A percentile compares a stretch with the other conserved stretches of the same genome.
Evolutionary conservation across 164 flowering plant genomes (phyloP).

Genomic region (Sedum album): DNA sequence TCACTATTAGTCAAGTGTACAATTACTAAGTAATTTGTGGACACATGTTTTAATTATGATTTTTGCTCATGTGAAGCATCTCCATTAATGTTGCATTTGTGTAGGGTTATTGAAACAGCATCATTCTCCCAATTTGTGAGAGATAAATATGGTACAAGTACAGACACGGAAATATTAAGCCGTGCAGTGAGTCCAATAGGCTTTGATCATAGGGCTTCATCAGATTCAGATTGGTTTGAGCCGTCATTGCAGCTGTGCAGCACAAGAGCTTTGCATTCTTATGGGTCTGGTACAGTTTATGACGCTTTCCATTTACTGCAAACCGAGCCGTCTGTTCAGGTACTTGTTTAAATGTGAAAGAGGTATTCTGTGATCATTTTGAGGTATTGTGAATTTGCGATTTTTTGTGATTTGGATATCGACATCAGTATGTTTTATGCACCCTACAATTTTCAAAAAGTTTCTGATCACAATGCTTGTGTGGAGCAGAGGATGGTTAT

Average conservation of each 20-base stretch:
- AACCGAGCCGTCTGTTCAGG: conserved; percentile 6
- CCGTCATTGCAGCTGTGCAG: not conserved
- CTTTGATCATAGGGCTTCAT: not conserved
- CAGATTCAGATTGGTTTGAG: conserved; percentile 4
- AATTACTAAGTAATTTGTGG: no score
- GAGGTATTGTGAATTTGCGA: no score
- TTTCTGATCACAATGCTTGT: no score
- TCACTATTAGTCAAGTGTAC: no score
- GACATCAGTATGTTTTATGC: no score
- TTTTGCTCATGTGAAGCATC: not conserved
- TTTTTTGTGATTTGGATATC: no score
- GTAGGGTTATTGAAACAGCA: conserved; percentile 1
- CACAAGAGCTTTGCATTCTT: not conserved
- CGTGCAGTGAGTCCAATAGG: not conserved
- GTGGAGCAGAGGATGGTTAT: conserved; percentile 3
- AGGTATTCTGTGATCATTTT: no score
- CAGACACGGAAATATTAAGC: not conserved
- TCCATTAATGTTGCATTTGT: not conserved
- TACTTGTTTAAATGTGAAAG: not conserved
- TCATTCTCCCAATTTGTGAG: conserved; percentile 3
- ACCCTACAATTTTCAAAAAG: no score
- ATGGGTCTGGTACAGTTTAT: conserved; percentile 1
- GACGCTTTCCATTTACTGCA: conserved; percentile 5
- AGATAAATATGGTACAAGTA: conserved; percentile 2
- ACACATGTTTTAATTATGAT: not conserved